These are phyloP conservation scores for Vigna trinervia DNA, from an alignment of 306 rosid species.

Conservation along the genomic window DNA sequence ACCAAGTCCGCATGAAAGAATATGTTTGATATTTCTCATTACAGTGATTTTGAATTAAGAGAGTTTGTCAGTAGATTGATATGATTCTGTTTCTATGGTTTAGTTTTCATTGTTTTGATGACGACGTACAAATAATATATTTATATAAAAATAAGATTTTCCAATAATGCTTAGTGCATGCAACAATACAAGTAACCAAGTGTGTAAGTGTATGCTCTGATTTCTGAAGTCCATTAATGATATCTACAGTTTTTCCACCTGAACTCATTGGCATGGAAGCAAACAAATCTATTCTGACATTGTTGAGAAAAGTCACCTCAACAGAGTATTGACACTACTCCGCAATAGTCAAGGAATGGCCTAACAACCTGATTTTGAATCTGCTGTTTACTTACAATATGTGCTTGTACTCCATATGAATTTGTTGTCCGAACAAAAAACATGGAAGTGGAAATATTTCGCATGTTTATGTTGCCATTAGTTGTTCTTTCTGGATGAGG, in stretches of 20 bases:
- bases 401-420: constrained; percentile 52
- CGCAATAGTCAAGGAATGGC: constrained; percentile 58
- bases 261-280: constrained; percentile 19
- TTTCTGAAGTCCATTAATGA: constrained; percentile 33
- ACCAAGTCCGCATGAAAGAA: too few species aligned
- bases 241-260: constrained; percentile 41
- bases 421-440: constrained; percentile 45
- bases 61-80: not conserved
- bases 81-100: not conserved
- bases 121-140: not conserved
- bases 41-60: too few species aligned
- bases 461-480: constrained; percentile 52
- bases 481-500: constrained; percentile 55
- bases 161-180: constrained; percentile 6
- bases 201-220: constrained; percentile 28
- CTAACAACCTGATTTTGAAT: constrained; percentile 54
- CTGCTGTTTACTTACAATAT: constrained; percentile 57
- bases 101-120: not conserved
- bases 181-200: constrained; percentile 8
- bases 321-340: constrained; percentile 60
- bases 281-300: too few species aligned
- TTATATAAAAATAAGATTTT: not conserved
- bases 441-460: constrained; percentile 49
- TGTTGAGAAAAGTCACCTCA: constrained; percentile 41
- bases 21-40: too few species aligned